Evolutionary conservation across 305 asterid species (phyloP), one percentile per base, ranked within the genome.

Genomic region (Fraxinus angustifolia): DNA sequence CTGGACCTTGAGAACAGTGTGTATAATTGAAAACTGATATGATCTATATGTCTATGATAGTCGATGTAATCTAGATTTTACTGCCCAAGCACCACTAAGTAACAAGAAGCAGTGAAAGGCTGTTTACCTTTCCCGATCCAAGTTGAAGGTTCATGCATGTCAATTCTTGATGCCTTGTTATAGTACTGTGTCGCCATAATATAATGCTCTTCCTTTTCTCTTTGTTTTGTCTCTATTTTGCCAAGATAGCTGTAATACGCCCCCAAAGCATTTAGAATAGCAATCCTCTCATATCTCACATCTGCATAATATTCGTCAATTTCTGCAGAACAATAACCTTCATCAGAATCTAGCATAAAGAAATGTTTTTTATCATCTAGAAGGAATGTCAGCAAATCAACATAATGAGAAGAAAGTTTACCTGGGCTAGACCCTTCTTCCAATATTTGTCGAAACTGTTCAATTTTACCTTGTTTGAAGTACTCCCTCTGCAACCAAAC

Each of bases 371-470:
- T 62, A 34, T 71, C 76, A 30, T 81, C 79, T 33, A 30, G 79
- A 53, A 75, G 70, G 76, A 82, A 81, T n/a, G 48, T 67, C 19
- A 78, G n/a, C 42, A 48, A 33, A 71, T 31, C 75, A 78, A 42
- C 62, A 60, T 80, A 50, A 12, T 5, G 72, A 35, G 70, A 75
- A 78, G 71, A 81, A 83, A 62, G 19, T 74, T 48, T 89, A 96
- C 99, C 98, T 80, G 98, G 99, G 87, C 97, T 93, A 80, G 99
- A 96, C 81, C 98, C 99, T 90, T 94, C 99, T 88, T 94, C 99
- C 86, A 96, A 86, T 82, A 96, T 96, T 88, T 94, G 99, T 82
- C 91, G 93, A 83, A 96, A 96, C 83, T 94, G 97, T 50, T 90
- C 95, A 2, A 92, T 80, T 87, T 94, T 96, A 40, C 98, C 99